Evolutionary conservation across 2,329 filamentous ascomycete genomes (phyloP).

Genomic region (Gaeumannomyces tritici): DNA sequence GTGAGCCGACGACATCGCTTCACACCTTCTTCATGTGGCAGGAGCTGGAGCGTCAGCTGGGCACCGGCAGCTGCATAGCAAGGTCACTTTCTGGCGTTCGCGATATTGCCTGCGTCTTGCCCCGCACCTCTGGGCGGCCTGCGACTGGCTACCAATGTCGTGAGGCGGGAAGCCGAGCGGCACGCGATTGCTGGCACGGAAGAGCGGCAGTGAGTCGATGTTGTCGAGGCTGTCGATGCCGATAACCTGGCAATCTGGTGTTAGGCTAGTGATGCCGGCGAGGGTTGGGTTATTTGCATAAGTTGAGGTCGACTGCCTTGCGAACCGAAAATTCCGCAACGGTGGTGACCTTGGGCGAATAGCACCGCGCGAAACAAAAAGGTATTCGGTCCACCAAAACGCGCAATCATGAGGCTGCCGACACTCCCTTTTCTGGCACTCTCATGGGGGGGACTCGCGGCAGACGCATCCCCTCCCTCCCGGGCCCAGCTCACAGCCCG

Average conservation of each 20-base stretch:
- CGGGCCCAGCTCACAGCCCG: slow-evolving; percentile 14
- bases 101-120: not conserved
- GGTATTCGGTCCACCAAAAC: not conserved
- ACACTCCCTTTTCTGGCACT: not conserved
- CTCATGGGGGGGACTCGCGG: too few species aligned
- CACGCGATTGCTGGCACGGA: not conserved
- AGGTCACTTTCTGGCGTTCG: not conserved
- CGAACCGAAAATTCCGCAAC: too few species aligned
- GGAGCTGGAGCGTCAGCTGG: not conserved
- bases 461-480: not conserved
- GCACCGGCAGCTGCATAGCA: not conserved
- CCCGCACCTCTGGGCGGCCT: not conserved
- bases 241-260: not conserved
- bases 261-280: too few species aligned
- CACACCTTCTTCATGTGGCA: not conserved
- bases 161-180: not conserved
- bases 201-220: not conserved
- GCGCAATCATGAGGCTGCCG: not conserved
- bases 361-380: too few species aligned
- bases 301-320: too few species aligned
- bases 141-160: not conserved
- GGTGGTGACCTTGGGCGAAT: too few species aligned
- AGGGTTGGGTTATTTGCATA: too few species aligned
- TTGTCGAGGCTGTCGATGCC: not conserved
- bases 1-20: too few species aligned